Evolutionary conservation across 345 rosid genomes (phyloP).

Genomic region (Litchi chinensis): DNA sequence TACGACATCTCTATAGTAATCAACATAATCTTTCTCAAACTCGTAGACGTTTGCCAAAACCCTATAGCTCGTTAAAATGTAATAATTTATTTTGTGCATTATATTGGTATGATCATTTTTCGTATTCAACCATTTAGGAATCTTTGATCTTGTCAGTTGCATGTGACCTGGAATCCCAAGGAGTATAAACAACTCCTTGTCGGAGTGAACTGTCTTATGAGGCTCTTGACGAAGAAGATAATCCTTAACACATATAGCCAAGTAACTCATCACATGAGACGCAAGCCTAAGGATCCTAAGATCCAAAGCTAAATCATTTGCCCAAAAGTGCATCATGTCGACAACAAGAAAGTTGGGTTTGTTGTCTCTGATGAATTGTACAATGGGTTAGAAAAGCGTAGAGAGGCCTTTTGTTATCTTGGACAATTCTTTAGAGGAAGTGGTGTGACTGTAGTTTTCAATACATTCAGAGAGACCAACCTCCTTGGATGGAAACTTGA

Average conservation of each 20-base stretch:
- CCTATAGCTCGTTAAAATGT: not conserved
- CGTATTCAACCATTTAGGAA: not conserved
- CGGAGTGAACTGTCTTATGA: not conserved
- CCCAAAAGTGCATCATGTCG: not conserved
- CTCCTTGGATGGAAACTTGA: not conserved
- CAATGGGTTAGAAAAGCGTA: not conserved
- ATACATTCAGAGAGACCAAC: not conserved
- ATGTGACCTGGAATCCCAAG: not conserved
- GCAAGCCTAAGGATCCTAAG: not conserved
- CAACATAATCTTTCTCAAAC: not conserved
- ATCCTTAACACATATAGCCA: not conserved
- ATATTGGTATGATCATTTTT: not conserved
- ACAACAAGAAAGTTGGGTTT: not conserved
- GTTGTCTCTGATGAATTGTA: not conserved
- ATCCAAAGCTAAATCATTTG: not conserved
- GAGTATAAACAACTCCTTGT: not conserved
- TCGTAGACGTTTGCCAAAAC: slow-evolving; percentile 1
- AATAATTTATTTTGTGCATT: not conserved
- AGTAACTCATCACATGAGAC: not conserved
- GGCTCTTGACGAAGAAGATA: not conserved
- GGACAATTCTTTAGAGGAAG: not conserved
- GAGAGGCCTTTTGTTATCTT: not conserved
- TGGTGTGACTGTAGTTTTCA: not conserved
- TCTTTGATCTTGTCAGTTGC: not conserved
- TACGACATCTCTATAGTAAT: not conserved